Percentiles rank a stretch among this genome's conserved stretches.
These are phyloP conservation scores for Aspergillus puulaauensis DNA, from an alignment of 2,329 filamentous ascomycete genomes.

Conservation along the genomic window DNA sequence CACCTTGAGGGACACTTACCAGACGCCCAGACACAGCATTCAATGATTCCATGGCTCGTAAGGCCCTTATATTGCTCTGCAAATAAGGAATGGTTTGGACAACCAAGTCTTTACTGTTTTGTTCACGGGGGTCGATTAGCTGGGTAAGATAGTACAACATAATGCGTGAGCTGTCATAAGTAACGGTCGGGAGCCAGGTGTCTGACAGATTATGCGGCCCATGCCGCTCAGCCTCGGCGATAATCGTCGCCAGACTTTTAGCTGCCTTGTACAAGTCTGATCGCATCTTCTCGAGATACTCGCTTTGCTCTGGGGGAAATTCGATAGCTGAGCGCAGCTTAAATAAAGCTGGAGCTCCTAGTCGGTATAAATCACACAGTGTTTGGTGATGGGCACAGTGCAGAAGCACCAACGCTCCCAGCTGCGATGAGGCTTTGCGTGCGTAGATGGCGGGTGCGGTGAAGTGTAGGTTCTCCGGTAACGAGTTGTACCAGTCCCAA, in stretches of 20 bases:
- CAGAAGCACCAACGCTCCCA: conserved; percentile 4
- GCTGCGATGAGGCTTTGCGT: conserved; percentile 8
- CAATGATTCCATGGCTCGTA: conserved; percentile 4
- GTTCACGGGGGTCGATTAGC: conserved; percentile 8
- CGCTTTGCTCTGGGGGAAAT: conserved; percentile 6
- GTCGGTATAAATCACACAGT: conserved; percentile 6
- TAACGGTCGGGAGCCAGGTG: conserved; percentile 10
- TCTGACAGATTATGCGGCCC: conserved; percentile 5
- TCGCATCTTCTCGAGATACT: conserved; percentile 2
- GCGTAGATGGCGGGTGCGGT: conserved; percentile 1
- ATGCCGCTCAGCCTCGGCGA: conserved; percentile 2
- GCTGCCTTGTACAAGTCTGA: conserved; percentile 4
- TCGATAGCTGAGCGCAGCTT: conserved; percentile 9
- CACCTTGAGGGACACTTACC: background rate
- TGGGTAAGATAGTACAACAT: conserved; percentile 11
- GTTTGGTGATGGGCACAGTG: conserved; percentile 10
- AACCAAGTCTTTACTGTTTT: conserved; percentile 5
- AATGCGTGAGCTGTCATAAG: conserved; percentile 10
- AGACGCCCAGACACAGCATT: conserved; percentile 5
- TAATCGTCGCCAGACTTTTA: conserved; percentile 2
- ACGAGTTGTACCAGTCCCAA: conserved; percentile 2
- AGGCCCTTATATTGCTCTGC: conserved; percentile 6
- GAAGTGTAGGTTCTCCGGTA: conserved; percentile 5
- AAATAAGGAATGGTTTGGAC: conserved; percentile 6
- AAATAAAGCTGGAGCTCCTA: conserved; percentile 7